Percentiles rank a stretch among this genome's conserved stretches.
These are phyloP conservation scores for Lactarius trivialis DNA, from an alignment of 768 basidiomycete genomes.

Conservation along the genomic window DNA sequence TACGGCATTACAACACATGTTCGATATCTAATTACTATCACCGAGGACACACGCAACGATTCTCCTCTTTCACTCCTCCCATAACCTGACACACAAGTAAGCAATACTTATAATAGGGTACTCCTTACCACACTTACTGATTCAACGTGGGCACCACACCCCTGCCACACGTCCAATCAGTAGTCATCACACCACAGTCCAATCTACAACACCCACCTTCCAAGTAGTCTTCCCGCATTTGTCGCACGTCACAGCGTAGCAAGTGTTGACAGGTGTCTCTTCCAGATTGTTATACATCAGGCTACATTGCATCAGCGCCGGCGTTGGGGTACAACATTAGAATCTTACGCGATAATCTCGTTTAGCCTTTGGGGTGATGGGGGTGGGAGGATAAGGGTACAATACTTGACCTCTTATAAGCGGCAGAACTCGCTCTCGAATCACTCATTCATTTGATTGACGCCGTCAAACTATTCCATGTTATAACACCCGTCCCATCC, in stretches of 20 bases:
- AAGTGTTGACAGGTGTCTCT: constrained; percentile 20
- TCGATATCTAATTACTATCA: neutral
- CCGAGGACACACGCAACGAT: constrained; percentile 40
- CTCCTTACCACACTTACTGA: constrained; percentile 14
- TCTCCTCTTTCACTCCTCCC: constrained; percentile 43
- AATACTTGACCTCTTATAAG: neutral
- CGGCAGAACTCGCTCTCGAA: neutral
- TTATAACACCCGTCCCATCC: neutral
- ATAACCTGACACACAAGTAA: constrained; percentile 35
- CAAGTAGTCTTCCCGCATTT: constrained; percentile 30
- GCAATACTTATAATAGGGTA: neutral
- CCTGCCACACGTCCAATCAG: constrained; percentile 7
- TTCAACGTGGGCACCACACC: constrained; percentile 24
- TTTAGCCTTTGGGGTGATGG: neutral
- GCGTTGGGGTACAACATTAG: neutral
- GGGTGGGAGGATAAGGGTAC: neutral
- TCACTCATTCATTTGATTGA: neutral
- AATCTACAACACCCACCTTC: constrained; percentile 21
- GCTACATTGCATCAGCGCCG: neutral
- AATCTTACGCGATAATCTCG: neutral
- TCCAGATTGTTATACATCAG: constrained; percentile 4
- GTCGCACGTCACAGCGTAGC: constrained; percentile 25
- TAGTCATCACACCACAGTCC: neutral
- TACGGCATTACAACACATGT: constrained; percentile 7
- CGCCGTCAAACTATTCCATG: neutral